Percentiles rank a stretch among this genome's conserved stretches.
Evolutionary conservation across 73 alveolate species (phyloP).

Genomic region (Paramecium bursaria): DNA sequence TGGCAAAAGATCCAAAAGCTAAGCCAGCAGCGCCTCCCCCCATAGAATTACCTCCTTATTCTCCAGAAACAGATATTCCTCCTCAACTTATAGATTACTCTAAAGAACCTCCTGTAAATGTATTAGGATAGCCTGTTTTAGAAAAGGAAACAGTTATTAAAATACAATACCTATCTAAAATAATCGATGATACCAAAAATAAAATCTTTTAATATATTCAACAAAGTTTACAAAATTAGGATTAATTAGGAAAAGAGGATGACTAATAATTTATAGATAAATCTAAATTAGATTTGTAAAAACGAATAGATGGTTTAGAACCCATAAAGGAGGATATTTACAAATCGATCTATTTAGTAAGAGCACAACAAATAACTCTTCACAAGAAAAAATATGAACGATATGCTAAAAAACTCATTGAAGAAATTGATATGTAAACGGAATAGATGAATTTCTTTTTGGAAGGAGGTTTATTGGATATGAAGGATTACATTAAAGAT

Average conservation of each 20-base stretch:
- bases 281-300: slow-evolving; percentile 33
- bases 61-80: slow-evolving; percentile 66
- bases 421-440: slow-evolving; percentile 62
- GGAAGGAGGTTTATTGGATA: slow-evolving; percentile 65
- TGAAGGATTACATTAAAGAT: slow-evolving; percentile 58
- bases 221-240: slow-evolving; percentile 3
- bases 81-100: slow-evolving; percentile 47
- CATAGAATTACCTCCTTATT: slow-evolving; percentile 57
- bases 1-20: slow-evolving; percentile 69
- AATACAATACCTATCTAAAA: neutral
- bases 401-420: slow-evolving; percentile 64
- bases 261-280: slow-evolving; percentile 45
- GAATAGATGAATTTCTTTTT: slow-evolving; percentile 62
- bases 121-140: slow-evolving; percentile 29
- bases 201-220: slow-evolving; percentile 50
- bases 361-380: slow-evolving; percentile 59
- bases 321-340: slow-evolving; percentile 61
- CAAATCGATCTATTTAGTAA: slow-evolving; percentile 16
- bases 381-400: slow-evolving; percentile 70
- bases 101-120: slow-evolving; percentile 65
- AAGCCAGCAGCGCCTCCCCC: slow-evolving; percentile 63
- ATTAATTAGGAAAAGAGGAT: slow-evolving; percentile 11
- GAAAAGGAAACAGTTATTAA: slow-evolving; percentile 61
- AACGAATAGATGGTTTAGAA: slow-evolving; percentile 1
- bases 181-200: slow-evolving; percentile 7